Percentiles rank a stretch among this genome's conserved stretches.
Conservation (phyloP, 257 asterid genomes). For the Przewalskia tangutica region DNA sequence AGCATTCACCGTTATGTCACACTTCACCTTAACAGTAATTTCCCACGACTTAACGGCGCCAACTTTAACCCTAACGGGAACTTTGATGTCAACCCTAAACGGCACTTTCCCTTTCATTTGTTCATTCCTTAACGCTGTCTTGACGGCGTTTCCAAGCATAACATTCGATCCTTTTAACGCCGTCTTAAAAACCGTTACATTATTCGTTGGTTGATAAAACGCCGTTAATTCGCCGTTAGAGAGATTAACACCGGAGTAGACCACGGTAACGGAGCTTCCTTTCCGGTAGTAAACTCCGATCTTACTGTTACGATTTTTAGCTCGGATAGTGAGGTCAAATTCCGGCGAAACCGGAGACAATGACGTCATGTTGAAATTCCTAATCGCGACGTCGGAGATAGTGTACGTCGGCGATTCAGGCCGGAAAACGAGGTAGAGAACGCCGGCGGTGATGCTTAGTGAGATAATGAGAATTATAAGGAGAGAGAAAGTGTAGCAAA, state of each 20-base stretch:
- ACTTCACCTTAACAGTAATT: conserved; percentile 42
- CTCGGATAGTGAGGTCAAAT: conserved; percentile 54
- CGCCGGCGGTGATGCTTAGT: conserved; percentile 57
- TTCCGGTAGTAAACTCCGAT: conserved; percentile 51
- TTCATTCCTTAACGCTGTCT: conserved; percentile 26
- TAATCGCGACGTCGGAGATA: conserved; percentile 30
- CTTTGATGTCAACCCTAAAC: conserved; percentile 36
- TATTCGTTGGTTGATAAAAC: conserved; percentile 59
- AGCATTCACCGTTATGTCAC: conserved; percentile 55
- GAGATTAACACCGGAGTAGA: conserved; percentile 31
- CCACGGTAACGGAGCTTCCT: conserved; percentile 33
- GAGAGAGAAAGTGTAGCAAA: conserved; percentile 38
- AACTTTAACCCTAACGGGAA: conserved; percentile 56
- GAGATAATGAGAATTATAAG: conserved; percentile 32
- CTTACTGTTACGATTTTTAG: conserved; percentile 58
- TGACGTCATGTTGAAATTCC: conserved; percentile 50
- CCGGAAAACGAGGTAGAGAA: conserved; percentile 55
- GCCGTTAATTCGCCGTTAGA: conserved; percentile 51
- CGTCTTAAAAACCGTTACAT: conserved; percentile 45
- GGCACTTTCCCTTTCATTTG: conserved; percentile 35
- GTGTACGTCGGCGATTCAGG: conserved; percentile 57
- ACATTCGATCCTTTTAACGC: conserved; percentile 38
- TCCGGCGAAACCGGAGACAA: conserved; percentile 42
- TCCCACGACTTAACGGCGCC: conserved; percentile 74
- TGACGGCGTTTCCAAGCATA: conserved; percentile 31